Evolutionary conservation across 2,329 filamentous ascomycete species (phyloP), one percentile per base, ranked within the genome.

Genomic region (Claviceps citrina): DNA sequence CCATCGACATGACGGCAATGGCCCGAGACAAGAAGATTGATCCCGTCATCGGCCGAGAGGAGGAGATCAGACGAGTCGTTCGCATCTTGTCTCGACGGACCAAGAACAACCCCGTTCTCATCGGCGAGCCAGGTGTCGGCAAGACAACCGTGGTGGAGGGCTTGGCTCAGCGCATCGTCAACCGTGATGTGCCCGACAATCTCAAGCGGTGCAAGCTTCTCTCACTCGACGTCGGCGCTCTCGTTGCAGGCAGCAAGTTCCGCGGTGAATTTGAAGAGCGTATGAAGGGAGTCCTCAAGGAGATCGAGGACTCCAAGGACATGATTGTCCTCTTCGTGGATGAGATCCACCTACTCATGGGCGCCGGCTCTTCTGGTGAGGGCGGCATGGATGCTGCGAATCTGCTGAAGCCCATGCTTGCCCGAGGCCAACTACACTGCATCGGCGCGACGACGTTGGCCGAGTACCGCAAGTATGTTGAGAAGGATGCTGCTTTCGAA

Each of bases 381-480:
- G 91, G 91, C 48, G 91, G 91, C 51, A 98, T 98, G 91, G 91
- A 98, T 57, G 91, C 91, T 37, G 91, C 91, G 53, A 98, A 98
- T 60, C 67, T 98, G 52, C 73, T 98, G 47, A 98, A 98, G 68
- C 91, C 91, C 43, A 96, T 96, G 89, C 75, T 98, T 50, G 91
- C 91, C 44, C 80, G 91, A 56, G 91, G 91, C 40, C 89, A 96
- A 60, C 70, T 98, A 44, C 91, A 98, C 70, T 98, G 91, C 56
- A 96, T 98, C 47, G 91, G 91, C 60, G 91, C 91, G 5, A 98
- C 91, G 2, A 98, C 91, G 2, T 73, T 98, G 43, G 77, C 78
- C 45, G 91, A 98, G 60, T 98, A 98, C 64, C 78, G 91, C 55
- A 98, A 98, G 62, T 96, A 98, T 63, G 94, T 98, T 47, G 91